These are phyloP conservation scores for Ganoderma boninense DNA, from an alignment of 1,284 basidiomycete species.

Conservation along the genomic window DNA sequence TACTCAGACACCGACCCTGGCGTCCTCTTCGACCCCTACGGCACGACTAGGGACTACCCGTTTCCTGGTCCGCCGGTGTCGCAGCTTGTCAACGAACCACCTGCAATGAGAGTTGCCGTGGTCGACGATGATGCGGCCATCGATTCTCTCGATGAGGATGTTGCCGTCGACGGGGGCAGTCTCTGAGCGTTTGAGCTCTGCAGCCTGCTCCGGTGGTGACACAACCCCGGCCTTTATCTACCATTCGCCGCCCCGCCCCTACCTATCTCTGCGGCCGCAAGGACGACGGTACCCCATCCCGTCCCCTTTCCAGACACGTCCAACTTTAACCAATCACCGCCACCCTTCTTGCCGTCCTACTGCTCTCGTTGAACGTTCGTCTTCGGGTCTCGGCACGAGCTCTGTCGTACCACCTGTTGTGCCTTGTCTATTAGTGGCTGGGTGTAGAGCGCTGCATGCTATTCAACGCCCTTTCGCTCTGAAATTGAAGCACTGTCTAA, in stretches of 20 bases:
- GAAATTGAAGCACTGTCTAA: background rate
- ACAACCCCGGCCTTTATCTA: background rate
- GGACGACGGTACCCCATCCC: background rate
- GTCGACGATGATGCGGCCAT: background rate
- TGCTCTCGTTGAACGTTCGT: background rate
- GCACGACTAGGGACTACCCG: constrained; percentile 39
- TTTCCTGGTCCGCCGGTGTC: constrained; percentile 50
- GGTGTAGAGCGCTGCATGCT: background rate
- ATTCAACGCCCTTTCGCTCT: background rate
- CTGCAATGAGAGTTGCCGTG: background rate
- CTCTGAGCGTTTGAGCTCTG: background rate
- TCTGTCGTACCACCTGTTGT: background rate
- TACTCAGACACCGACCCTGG: constrained; percentile 70
- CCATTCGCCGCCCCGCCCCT: background rate
- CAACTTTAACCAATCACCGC: background rate
- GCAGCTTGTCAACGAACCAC: constrained; percentile 27
- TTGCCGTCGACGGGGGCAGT: background rate
- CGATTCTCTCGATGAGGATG: background rate
- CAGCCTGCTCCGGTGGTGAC: background rate
- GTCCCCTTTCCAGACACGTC: background rate
- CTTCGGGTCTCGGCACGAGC: background rate
- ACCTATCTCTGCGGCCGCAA: background rate
- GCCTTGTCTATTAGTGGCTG: background rate
- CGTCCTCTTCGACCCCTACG: constrained; percentile 52
- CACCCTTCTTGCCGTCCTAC: background rate